Base-by-base conservation (phyloP, 2,329 filamentous ascomycete species). In the Calonectria pteridis region DNA sequence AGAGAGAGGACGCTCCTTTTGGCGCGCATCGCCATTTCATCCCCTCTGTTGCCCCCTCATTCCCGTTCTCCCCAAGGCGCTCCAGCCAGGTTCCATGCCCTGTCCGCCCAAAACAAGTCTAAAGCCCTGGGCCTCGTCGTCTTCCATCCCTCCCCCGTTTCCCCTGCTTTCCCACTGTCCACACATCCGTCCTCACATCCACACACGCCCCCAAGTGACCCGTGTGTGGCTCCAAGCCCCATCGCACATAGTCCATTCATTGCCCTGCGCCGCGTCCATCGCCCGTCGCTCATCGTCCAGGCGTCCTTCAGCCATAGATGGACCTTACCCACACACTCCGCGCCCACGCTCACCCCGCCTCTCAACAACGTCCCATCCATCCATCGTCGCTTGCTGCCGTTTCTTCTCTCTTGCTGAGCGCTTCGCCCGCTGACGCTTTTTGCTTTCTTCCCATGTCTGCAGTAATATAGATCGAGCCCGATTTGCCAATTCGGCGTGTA, bases 401-500 rank as follows among this genome's bases (percentile, higher is more conserved):
- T 76, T 74, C 76, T 71, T 73, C 72, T 77, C 76, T 74, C 74
- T 69, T 66, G 51, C 76, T 69, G 63, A 72, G 65, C 70, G 74
- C 70, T 72, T 72, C 76, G 72, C 76, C 76, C 77, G 77, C 81
- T 84, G 76, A 83, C 81, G 68, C 69, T 77, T 74, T 55, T 73
- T 78, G 81, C 77, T 78, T 81, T 83, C 79, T 82, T 81, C 82
- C 79, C 80, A 85, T 84, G 84, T 81, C 77, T 82, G 78, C 79
- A 84, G 83, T 76, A 76, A 76, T 79, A 78, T 84, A 83, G 78
- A 79, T 73, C 76, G 74, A 78, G 72, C 76, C 71, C 77, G 70
- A 78, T 79, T 77, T 81, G 82, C 82, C 83, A 85, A 84, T 84
- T 81, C 78, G 83, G 83, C 83, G 78, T 84, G 81, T 82, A 83